These are phyloP conservation scores for Kluyveromyces marxianus DNA, from an alignment of 1,139 yeast species.

Conservation along the genomic window DNA sequence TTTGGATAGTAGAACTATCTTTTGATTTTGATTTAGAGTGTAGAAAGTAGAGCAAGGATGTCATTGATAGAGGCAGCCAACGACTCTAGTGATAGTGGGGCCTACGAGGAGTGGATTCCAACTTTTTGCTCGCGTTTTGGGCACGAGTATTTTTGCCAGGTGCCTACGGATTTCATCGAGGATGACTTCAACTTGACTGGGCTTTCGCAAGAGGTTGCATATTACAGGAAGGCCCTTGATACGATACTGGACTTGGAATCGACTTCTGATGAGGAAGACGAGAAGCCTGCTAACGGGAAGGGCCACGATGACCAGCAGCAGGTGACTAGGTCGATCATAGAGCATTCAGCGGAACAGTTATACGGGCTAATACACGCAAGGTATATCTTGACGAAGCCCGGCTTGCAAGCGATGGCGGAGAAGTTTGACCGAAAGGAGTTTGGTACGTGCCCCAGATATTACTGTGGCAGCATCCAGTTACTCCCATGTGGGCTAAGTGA, in stretches of 20 bases:
- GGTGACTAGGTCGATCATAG: conserved; percentile 53
- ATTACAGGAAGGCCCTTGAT: conserved; percentile 86
- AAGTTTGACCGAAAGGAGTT: conserved; percentile 85
- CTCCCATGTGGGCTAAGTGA: conserved; percentile 91
- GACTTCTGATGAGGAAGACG: conserved; percentile 36
- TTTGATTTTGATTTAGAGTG: too few relatives aligned
- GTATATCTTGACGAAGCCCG: conserved; percentile 80
- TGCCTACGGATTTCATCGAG: conserved; percentile 85
- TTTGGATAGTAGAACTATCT: too few relatives aligned
- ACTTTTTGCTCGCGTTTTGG: conserved; percentile 84
- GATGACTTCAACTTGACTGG: conserved; percentile 96
- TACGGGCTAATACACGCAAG: conserved; percentile 95
- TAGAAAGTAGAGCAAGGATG: background rate
- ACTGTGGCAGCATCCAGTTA: conserved; percentile 86
- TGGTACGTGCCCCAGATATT: conserved; percentile 86
- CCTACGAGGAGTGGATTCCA: conserved; percentile 74
- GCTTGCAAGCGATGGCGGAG: conserved; percentile 91
- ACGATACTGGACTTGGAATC: conserved; percentile 85
- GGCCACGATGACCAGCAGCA: conserved; percentile 19
- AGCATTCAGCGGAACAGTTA: conserved; percentile 83
- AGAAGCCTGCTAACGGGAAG: conserved; percentile 12
- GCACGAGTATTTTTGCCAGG: conserved; percentile 90
- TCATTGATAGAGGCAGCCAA: conserved; percentile 7
- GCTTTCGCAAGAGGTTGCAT: conserved; percentile 75
- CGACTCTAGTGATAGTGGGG: conserved; percentile 23